Evolutionary conservation across 768 basidiomycete genomes (phyloP), one percentile per base, ranked within the genome.

Genomic region (Boletus subparvulus): DNA sequence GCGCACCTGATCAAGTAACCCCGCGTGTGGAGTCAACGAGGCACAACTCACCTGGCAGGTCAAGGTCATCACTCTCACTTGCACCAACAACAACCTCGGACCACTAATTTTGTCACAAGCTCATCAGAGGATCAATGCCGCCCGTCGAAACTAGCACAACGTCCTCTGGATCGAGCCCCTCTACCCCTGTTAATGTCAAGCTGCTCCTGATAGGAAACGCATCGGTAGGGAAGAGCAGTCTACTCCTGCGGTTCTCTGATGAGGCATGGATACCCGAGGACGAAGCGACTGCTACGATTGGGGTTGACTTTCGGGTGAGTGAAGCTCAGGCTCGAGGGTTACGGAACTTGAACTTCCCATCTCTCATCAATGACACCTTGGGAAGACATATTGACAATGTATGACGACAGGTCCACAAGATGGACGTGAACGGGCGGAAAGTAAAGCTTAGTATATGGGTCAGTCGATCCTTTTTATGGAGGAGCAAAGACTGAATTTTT

Each of bases 391-490:
- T 11, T 58, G 44, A 62, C 49, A 0, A 36, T 39, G 46, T 30
- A 17, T n/a, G 35, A 28, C 9, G 57, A 50, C 70, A 90, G 90
- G 88, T 92, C 28, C 90, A 92, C 71, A 92, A 90, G 79, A 90
- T 94, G 90, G 85, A 88, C 24, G 79, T 92, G 47, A 84, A 85
- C 50, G 86, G 89, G 54, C 87, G 82, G 79, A 90, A 83, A 66
- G 89, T 92, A 62, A 98, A 98, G 75, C 77, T 99, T 17, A 94
- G 90, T 54, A 96, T 98, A 73, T 99, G 97, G 97, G 95, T 96
- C 64, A 59, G 87, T 73, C n/a, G 17, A 49, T 24, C 26, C 17
- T 16, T 24, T 51, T 48, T 46, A 6, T 24, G 16, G 21, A 19
- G 26, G 9, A 35, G 36, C 49, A 21, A 21, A n/a, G 14, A 12